Conservation (phyloP, 2,329 filamentous ascomycete genomes). For the Cryphonectria japonica region DNA sequence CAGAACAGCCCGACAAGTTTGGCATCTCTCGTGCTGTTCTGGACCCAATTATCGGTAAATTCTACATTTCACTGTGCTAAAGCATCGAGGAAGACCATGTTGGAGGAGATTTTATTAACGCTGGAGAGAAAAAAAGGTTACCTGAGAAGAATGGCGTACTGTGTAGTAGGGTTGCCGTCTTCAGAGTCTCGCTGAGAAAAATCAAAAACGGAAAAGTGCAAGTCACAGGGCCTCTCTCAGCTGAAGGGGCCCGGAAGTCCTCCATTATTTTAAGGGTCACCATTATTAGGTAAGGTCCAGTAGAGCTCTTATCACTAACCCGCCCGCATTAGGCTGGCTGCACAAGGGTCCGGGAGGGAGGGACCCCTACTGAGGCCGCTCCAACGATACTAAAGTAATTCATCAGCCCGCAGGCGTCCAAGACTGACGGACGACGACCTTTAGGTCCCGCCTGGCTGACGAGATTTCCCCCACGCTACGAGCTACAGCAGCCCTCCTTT, state of each 20-base stretch:
- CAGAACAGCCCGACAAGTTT: background rate
- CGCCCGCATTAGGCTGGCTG: background rate
- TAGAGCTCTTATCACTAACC: conserved; percentile 1
- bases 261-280: background rate
- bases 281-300: conserved; percentile 7
- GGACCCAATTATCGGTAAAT: no score
- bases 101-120: no score
- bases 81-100: no score
- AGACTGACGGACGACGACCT: background rate
- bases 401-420: background rate
- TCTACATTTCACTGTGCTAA: no score
- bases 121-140: no score
- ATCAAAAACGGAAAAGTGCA: no score
- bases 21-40: background rate
- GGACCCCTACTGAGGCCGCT: background rate
- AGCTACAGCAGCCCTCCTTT: background rate
- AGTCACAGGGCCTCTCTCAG: background rate
- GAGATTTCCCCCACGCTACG: conserved; percentile 7
- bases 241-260: background rate
- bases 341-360: background rate
- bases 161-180: no score
- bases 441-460: background rate
- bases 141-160: no score
- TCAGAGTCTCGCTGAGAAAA: no score
- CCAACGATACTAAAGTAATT: background rate